Conservation (phyloP, 495 filamentous ascomycete genomes). For the Parathielavia appendiculata region DNA sequence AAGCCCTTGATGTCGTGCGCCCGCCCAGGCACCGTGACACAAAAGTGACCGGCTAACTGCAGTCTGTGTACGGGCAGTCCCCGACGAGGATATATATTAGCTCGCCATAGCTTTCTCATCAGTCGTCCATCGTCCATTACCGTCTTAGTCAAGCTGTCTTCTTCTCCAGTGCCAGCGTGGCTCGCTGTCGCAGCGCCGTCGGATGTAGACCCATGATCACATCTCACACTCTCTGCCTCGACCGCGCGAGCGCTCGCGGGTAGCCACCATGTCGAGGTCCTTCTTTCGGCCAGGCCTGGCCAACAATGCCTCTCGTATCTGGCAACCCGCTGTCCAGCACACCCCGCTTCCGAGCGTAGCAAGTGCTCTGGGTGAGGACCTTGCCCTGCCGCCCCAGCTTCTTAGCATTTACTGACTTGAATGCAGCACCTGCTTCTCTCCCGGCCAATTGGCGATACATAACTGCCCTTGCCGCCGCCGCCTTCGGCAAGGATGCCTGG, state of each 20-base stretch:
- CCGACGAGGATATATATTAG: neutral
- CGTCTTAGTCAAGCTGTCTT: neutral
- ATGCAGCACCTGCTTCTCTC: neutral
- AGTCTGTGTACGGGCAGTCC: neutral
- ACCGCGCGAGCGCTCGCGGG: conserved; percentile 22
- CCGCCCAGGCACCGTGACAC: conserved; percentile 5
- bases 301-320: conserved; percentile 21
- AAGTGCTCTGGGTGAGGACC: conserved; percentile 22
- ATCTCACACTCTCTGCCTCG: conserved; percentile 19
- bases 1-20: conserved; percentile 8
- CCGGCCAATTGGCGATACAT: neutral
- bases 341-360: conserved; percentile 10
- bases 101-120: neutral
- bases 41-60: no score
- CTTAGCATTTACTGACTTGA: neutral
- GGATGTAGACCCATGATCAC: conserved; percentile 26
- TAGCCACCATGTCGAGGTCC: conserved; percentile 25
- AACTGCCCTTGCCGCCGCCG: conserved; percentile 8
- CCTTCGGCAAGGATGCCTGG: conserved; percentile 32
- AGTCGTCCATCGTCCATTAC: neutral
- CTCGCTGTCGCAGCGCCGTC: neutral
- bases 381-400: neutral
- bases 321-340: conserved; percentile 14
- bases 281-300: conserved; percentile 27
- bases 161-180: neutral